These are phyloP conservation scores for Vitis cinerea DNA, from an alignment of 164 flowering plant genomes.

Conservation along the genomic window DNA sequence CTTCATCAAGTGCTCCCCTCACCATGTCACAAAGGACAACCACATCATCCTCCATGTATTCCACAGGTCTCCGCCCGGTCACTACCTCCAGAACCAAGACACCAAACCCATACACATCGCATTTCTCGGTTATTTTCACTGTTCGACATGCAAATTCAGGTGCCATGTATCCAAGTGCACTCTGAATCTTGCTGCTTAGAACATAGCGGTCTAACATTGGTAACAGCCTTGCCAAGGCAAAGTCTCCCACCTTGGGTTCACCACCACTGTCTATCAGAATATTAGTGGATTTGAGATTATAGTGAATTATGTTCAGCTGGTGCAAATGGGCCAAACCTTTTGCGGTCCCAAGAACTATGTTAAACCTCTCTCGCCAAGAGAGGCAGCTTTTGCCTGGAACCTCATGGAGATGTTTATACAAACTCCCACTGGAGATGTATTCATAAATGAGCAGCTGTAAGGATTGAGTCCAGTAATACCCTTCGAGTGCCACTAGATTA, in stretches of 20 bases:
- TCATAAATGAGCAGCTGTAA: constrained; percentile 86
- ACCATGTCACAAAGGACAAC: constrained; percentile 84
- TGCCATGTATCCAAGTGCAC: constrained; percentile 96
- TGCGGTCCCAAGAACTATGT: constrained; percentile 74
- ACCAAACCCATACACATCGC: constrained; percentile 94
- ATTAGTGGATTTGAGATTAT: constrained; percentile 83
- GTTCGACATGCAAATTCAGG: constrained; percentile 94
- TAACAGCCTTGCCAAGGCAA: constrained; percentile 73
- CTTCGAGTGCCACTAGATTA: constrained; percentile 74
- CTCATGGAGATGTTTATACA: constrained; percentile 76
- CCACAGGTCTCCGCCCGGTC: constrained; percentile 89
- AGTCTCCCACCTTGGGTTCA: constrained; percentile 78
- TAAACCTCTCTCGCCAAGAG: constrained; percentile 77
- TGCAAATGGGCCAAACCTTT: constrained; percentile 81
- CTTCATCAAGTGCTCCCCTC: constrained; percentile 77
- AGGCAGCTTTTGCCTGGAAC: constrained; percentile 28
- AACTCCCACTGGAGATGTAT: constrained; percentile 61
- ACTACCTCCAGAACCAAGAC: constrained; percentile 76
- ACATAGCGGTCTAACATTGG: constrained; percentile 77
- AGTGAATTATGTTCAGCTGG: constrained; percentile 57
- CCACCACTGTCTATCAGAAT: constrained; percentile 61
- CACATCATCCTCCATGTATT: constrained; percentile 95
- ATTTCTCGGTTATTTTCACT: constrained; percentile 84
- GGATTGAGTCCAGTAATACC: constrained; percentile 82
- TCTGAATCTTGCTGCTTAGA: constrained; percentile 88